A percentile compares a stretch with the other conserved stretches of the same genome.
Evolutionary conservation across 1,139 yeast species (phyloP).

Genomic region (Lodderomyces theae): DNA sequence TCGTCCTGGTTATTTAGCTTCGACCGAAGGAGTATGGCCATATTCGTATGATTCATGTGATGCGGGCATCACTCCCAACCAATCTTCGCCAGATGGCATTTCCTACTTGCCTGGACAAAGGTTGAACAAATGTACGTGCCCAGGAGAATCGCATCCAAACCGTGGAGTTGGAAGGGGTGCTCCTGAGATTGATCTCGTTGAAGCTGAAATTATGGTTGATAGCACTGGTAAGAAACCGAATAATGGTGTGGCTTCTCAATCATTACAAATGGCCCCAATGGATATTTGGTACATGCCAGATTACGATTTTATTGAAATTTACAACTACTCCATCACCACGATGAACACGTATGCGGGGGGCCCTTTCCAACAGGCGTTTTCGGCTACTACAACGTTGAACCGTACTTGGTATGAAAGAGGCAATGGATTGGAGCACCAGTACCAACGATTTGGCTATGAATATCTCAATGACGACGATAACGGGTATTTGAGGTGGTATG

Average conservation of each 20-base stretch:
- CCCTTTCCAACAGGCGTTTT: conserved; percentile 80
- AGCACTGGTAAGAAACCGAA: conserved; percentile 21
- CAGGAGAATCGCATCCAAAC: conserved; percentile 76
- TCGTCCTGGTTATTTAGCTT: conserved; percentile 75
- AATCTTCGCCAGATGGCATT: conserved; percentile 77
- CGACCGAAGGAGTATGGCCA: conserved; percentile 89
- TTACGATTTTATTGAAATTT: conserved; percentile 63
- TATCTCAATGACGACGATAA: conserved; percentile 60
- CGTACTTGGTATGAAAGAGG: conserved; percentile 70
- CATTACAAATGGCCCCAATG: conserved; percentile 78
- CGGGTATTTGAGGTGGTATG: conserved; percentile 83
- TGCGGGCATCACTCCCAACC: conserved; percentile 88
- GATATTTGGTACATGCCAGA: conserved; percentile 87
- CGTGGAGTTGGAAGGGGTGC: conserved; percentile 83
- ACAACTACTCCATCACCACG: conserved; percentile 58
- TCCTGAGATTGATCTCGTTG: conserved; percentile 83
- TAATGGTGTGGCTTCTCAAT: conserved; percentile 74
- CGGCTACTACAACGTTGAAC: conserved; percentile 70
- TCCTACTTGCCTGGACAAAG: conserved; percentile 78
- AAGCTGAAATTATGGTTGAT: conserved; percentile 61
- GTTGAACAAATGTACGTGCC: conserved; percentile 66
- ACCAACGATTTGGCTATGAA: conserved; percentile 77
- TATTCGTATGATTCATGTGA: conserved; percentile 80
- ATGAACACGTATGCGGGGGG: conserved; percentile 84
- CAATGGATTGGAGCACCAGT: conserved; percentile 33